Base-by-base conservation (phyloP, 2,329 filamentous ascomycete genomes). In the Venturiaceae sp. region DNA sequence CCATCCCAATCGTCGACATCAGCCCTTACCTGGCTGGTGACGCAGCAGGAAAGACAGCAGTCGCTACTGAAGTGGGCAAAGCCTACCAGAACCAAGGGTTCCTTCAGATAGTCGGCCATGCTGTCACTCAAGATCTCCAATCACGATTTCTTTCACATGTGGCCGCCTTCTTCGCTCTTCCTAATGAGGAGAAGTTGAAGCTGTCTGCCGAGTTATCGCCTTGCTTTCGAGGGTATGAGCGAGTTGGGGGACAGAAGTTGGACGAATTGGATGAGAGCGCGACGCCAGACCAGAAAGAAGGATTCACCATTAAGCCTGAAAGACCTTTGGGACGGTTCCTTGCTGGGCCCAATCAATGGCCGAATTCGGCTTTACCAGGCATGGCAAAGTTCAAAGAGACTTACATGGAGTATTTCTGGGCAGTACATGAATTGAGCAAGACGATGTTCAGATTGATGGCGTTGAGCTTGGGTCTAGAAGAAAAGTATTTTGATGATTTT, bases 61-160 rank as follows among this genome's bases (percentile, higher is more conserved):
- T 57, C 30, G 60, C 61, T 5, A 44, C 33, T 14, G 55, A 58
- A 54, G 33, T 63, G 13, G 57, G 55, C 33, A 26, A 41, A 7
- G 60, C 61, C 5, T 62, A 58, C 36, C 50, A 62, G 28, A 60
- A 61, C 44, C 60, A 60, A 33, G 71, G 71, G 4, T 72, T 73
- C 61, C 69, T 73, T 60, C 69, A 72, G 60, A 66, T 73, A 8
- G 61, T 66, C 7, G 69, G 69, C 37, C 71, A 74, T 60, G 63
- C 63, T 16, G 63, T 73, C n/a, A 36, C 66, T 1, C 37, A 57
- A 1, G 60, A 63, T 7, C 61, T 71, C 23, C 68, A 69, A 37
- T 26, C 60, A 13, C 64, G 63, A 2, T 60, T 72, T 8, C 63
- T 72, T 39, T 59, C 57, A 1, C 62, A 60, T 3, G 63, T 69